phyloP scores from a whole-genome alignment of 257 asterid species.

The Solanum pimpinellifolium region DNA sequence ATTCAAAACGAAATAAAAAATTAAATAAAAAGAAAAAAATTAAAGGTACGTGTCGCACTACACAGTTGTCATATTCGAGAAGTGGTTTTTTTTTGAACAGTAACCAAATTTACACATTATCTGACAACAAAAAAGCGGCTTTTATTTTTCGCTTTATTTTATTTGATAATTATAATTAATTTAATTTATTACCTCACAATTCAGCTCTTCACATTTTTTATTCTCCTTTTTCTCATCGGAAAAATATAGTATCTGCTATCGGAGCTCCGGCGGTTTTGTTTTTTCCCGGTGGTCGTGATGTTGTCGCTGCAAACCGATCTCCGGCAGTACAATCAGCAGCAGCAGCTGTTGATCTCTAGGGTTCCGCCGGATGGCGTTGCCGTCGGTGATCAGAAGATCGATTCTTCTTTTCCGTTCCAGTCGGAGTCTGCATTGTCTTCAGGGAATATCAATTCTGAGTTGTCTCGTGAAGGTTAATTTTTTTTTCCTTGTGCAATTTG shows the following conservation, averaged over 20 bases:
- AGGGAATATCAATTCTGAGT: constrained; percentile 38
- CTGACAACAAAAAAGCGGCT: not conserved
- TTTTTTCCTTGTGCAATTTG: not conserved
- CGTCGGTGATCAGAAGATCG: constrained; percentile 17
- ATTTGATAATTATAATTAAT: not conserved
- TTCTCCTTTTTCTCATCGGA: not conserved
- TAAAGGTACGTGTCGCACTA: not conserved
- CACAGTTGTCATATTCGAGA: not conserved
- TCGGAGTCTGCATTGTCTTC: constrained; percentile 22
- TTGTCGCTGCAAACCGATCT: constrained; percentile 90
- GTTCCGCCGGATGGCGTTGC: constrained; percentile 19
- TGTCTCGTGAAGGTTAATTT: constrained; percentile 51
- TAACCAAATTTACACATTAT: not conserved
- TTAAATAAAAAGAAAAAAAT: not conserved
- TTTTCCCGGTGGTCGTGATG: constrained; percentile 22
- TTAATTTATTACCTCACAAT: not conserved
- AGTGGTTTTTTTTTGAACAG: not conserved
- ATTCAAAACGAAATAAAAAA: no score
- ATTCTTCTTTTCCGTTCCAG: constrained; percentile 13
- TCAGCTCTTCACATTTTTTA: not conserved
- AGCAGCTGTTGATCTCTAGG: constrained; percentile 35
- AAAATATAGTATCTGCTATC: not conserved
- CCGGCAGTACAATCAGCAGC: constrained; percentile 53
- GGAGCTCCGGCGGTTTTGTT: not conserved
- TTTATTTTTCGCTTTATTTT: not conserved